Percentiles rank a stretch among this genome's conserved stretches.
phyloP scores from a whole-genome alignment of 441 rosid genomes.

The Bocquillonia castaneifolia region DNA sequence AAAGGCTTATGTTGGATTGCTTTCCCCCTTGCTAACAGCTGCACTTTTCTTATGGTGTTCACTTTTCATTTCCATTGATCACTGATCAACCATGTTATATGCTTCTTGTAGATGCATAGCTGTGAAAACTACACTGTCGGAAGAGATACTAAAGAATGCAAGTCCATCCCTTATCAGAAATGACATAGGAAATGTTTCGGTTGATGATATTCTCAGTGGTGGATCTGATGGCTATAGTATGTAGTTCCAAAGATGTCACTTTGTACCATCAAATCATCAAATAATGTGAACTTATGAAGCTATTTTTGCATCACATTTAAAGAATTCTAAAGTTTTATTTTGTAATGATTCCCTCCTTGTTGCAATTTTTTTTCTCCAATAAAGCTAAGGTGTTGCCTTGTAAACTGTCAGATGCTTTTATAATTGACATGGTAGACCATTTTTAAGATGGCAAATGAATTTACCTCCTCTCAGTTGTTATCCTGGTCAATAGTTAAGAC shows the following conservation, averaged over 20 bases:
- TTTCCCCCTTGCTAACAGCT: constrained; percentile 5
- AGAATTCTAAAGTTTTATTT: constrained; percentile 13
- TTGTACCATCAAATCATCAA: constrained; percentile 37
- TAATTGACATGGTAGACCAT: constrained; percentile 18
- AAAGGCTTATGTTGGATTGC: background rate
- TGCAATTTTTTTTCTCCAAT: constrained; percentile 21
- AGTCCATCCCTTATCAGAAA: constrained; percentile 72
- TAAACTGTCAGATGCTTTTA: constrained; percentile 11
- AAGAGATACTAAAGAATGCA: constrained; percentile 58
- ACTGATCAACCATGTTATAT: constrained; percentile 18
- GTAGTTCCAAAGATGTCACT: constrained; percentile 50
- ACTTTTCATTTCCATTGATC: constrained; percentile 9
- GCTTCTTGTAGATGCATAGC: constrained; percentile 76
- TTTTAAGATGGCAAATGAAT: constrained; percentile 19
- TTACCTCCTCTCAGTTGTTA: constrained; percentile 20
- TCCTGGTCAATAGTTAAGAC: constrained; percentile 19
- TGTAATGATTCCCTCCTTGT: constrained; percentile 33
- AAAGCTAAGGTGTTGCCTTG: constrained; percentile 12
- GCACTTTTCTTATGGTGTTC: background rate
- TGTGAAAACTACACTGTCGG: constrained; percentile 76
- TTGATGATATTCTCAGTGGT: constrained; percentile 85
- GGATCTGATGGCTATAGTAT: constrained; percentile 69
- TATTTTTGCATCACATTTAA: constrained; percentile 16
- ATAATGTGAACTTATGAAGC: constrained; percentile 31
- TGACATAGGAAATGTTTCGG: constrained; percentile 65